Evolutionary conservation across 2,329 filamentous ascomycete species (phyloP), one percentile per base, ranked within the genome.

Genomic region (Epichloe baconii): DNA sequence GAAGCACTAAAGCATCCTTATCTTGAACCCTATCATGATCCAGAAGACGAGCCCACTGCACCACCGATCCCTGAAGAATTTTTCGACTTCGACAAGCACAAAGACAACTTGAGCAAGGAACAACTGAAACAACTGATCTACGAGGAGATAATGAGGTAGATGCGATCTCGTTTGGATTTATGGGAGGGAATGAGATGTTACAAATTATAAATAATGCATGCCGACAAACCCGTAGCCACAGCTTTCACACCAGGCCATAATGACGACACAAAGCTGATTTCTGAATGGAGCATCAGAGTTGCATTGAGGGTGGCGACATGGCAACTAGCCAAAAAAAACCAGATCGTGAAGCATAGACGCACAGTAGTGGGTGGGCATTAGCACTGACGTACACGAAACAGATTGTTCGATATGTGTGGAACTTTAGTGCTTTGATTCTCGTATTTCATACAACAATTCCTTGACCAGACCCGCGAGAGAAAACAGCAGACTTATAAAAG

Each of bases 41-140:
- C 93, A 6, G 93, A 97, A 65, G 93, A 98, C 66, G 93, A 98
- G 77, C 93, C 93, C 47, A 96, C 88, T 12, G 93, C 93, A 17
- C 87, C 90, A 43, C 90, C 93, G 21, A 98, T 98, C 63, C 93
- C 93, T 21, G 91, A 97, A 68, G 91, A 95, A 68, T 98, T 98
- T 77, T 98, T 98, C 68, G 93, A 98, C 71, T 98, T 98, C 69
- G 93, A 98, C 72, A 96, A 96, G 79, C 95, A 97, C 78, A 98
- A 98, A 82, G 93, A 98, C 69, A 93, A 85, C 63, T 73, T 98
- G 64, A 96, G 86, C 76, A 98, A 98, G 74, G 93, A 98, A 73
- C 89, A 98, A 72, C 72, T 98, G 68, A 97, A 97, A 77, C 79
- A 93, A 64, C 77, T 98, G 66, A 98, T 98, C 70, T 98, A 91